Conservation (phyloP, 2,329 filamentous ascomycete species). For the Talaromyces sp. region DNA sequence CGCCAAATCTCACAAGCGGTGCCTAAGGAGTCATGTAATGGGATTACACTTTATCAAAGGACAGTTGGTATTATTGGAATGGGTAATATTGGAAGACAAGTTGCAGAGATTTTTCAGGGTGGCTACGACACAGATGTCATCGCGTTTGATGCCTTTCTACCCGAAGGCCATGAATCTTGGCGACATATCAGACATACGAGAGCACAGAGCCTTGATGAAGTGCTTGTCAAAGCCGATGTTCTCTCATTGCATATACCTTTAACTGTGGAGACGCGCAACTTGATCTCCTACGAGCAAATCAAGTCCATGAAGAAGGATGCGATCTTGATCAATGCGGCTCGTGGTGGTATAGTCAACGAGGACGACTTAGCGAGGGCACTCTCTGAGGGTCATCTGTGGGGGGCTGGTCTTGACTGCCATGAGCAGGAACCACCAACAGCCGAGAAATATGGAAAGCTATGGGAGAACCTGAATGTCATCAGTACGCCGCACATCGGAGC, state of each 20-base stretch:
- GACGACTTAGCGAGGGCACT: slow-evolving; percentile 32
- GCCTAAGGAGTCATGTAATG: slow-evolving; percentile 43
- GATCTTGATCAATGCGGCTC: slow-evolving; percentile 41
- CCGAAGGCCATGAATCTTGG: slow-evolving; percentile 28
- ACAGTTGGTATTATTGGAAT: slow-evolving; percentile 41
- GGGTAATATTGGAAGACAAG: slow-evolving; percentile 39
- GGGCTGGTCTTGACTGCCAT: slow-evolving; percentile 42
- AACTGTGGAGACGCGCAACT: slow-evolving; percentile 29
- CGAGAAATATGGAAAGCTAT: slow-evolving; percentile 34
- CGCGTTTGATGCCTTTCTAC: slow-evolving; percentile 38
- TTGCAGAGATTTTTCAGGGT: slow-evolving; percentile 38
- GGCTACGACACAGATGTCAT: slow-evolving; percentile 35
- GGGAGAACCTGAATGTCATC: slow-evolving; percentile 35
- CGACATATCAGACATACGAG: slow-evolving; percentile 32
- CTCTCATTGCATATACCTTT: slow-evolving; percentile 40
- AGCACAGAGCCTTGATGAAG: slow-evolving; percentile 30
- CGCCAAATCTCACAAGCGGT: slow-evolving; percentile 28
- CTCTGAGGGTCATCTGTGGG: slow-evolving; percentile 35
- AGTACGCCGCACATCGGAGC: slow-evolving; percentile 49
- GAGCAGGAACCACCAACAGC: slow-evolving; percentile 39
- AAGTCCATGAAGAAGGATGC: slow-evolving; percentile 37
- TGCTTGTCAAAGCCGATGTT: slow-evolving; percentile 33
- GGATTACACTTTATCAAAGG: slow-evolving; percentile 34
- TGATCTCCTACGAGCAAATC: slow-evolving; percentile 34
- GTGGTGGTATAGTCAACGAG: slow-evolving; percentile 43